phyloP scores from a whole-genome alignment of 345 rosid species.

The Triadica sebifera region DNA sequence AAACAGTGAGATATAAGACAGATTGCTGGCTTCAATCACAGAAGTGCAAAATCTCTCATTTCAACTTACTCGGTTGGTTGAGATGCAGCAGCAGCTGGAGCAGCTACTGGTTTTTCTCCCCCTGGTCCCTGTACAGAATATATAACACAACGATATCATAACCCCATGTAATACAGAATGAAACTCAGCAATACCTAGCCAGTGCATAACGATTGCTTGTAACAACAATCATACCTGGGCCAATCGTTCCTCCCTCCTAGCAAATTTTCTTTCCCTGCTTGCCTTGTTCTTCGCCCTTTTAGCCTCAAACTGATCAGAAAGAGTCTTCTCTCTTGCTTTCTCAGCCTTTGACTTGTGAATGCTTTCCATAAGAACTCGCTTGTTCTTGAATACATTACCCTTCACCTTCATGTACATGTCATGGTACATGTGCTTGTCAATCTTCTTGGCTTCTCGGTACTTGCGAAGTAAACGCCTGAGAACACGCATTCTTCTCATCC shows the following conservation, averaged over 20 bases:
- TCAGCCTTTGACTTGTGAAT: conserved; percentile 96
- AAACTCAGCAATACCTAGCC: too few species aligned
- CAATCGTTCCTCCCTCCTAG: conserved; percentile 85
- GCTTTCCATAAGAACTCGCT: conserved; percentile 94
- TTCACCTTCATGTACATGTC: conserved; percentile 99
- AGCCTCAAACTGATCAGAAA: conserved; percentile 92
- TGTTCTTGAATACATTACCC: conserved; percentile 96
- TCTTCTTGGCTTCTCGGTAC: conserved; percentile 86
- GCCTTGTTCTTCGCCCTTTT: conserved; percentile 97
- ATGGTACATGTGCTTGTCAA: conserved; percentile 97
- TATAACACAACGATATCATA: neutral
- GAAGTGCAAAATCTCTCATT: too few species aligned
- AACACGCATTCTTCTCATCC: conserved; percentile 99
- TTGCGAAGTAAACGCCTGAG: conserved; percentile 85
- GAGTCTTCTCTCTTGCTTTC: conserved; percentile 93
- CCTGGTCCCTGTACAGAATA: conserved; percentile 22
- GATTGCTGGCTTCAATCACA: neutral
- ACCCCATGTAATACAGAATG: neutral
- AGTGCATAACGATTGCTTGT: neutral
- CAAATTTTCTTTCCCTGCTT: conserved; percentile 84
- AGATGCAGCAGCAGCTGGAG: conserved; percentile 17
- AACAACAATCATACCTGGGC: conserved; percentile 53
- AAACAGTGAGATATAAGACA: neutral
- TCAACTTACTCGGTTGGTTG: neutral
- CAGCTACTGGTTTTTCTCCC: conserved; percentile 21